These are phyloP conservation scores for Ascoidea asiatica DNA, from an alignment of 805 yeast genomes.

Conservation along the genomic window DNA sequence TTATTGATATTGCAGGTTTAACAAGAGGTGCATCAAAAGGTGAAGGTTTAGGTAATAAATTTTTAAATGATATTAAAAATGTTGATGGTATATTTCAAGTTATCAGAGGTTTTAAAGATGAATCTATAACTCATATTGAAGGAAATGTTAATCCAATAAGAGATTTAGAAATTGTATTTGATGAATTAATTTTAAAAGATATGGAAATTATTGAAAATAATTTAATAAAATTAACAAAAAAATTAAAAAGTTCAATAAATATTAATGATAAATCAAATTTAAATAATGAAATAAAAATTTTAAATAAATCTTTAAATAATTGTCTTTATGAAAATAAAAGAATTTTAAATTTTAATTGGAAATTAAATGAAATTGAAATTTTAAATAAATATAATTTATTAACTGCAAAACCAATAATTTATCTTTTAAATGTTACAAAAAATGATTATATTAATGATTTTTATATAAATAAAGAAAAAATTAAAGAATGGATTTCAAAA, in stretches of 20 bases:
- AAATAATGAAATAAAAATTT: slow-evolving; percentile 22
- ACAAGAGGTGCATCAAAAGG: slow-evolving; percentile 77
- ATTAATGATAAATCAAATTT: slow-evolving; percentile 35
- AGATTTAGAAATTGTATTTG: slow-evolving; percentile 62
- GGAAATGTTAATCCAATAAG: slow-evolving; percentile 60
- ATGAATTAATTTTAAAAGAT: slow-evolving; percentile 68
- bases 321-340: slow-evolving; percentile 50
- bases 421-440: slow-evolving; percentile 59
- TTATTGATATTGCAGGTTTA: slow-evolving; percentile 73
- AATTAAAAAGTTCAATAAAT: slow-evolving; percentile 23
- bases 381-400: slow-evolving; percentile 61
- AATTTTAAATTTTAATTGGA: slow-evolving; percentile 52
- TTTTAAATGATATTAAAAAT: slow-evolving; percentile 62
- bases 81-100: slow-evolving; percentile 77
- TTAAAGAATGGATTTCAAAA: slow-evolving; percentile 51
- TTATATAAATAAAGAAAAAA: slow-evolving; percentile 36
- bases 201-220: slow-evolving; percentile 52
- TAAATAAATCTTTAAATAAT: slow-evolving; percentile 25
- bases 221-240: slow-evolving; percentile 36
- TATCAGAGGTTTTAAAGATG: slow-evolving; percentile 62
- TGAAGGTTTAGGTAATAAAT: slow-evolving; percentile 74
- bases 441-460: slow-evolving; percentile 44
- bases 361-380: slow-evolving; percentile 46
- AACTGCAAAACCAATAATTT: slow-evolving; percentile 83
- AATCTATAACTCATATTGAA: slow-evolving; percentile 67